These are phyloP conservation scores for Boletus rubropictus DNA, from an alignment of 768 basidiomycete genomes.

Conservation along the genomic window DNA sequence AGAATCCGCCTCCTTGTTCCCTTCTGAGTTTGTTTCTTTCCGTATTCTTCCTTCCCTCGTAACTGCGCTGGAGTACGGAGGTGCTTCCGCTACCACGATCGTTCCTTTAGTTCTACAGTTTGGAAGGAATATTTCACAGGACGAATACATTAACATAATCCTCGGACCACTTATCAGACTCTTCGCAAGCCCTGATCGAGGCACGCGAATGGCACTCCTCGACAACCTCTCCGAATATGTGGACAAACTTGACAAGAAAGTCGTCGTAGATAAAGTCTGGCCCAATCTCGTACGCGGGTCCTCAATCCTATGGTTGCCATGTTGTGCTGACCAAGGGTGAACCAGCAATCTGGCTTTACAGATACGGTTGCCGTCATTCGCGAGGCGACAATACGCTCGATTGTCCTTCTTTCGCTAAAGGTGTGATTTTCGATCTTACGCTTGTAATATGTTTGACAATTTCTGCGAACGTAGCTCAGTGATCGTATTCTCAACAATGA, in stretches of 20 bases:
- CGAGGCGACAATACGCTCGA: conserved; percentile 88
- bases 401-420: conserved; percentile 80
- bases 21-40: conserved; percentile 76
- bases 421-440: conserved; percentile 32
- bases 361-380: conserved; percentile 93
- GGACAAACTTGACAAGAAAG: conserved; percentile 82
- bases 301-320: background rate
- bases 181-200: conserved; percentile 85
- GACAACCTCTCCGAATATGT: conserved; percentile 80
- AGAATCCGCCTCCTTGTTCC: conserved; percentile 75
- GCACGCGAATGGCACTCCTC: conserved; percentile 88
- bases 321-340: background rate
- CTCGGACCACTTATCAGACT: conserved; percentile 78
- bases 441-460: background rate
- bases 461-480: conserved; percentile 49
- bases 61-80: conserved; percentile 72
- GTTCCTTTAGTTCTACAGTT: conserved; percentile 82
- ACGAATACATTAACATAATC: conserved; percentile 65
- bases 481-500: conserved; percentile 96
- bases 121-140: conserved; percentile 61
- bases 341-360: conserved; percentile 88
- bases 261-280: conserved; percentile 84
- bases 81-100: conserved; percentile 68
- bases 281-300: conserved; percentile 67
- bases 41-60: conserved; percentile 85